phyloP scores from a whole-genome alignment of 2,329 filamentous ascomycete species.

The Aaosphaeria arxii region DNA sequence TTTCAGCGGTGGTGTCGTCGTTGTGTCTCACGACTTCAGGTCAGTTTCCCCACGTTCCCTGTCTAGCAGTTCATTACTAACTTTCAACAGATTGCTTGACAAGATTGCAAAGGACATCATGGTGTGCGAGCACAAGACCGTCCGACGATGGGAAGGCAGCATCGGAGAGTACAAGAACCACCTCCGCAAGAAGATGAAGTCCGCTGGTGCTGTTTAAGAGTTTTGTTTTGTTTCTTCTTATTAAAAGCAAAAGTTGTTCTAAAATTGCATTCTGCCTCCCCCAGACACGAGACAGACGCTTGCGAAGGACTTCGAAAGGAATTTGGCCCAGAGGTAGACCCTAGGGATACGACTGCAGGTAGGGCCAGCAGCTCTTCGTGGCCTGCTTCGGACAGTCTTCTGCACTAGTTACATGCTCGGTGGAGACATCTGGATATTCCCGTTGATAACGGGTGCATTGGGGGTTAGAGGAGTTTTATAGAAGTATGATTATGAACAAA shows the following conservation, averaged over 20 bases:
- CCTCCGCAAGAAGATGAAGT: conserved; percentile 98
- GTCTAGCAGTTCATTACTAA: conserved; percentile 26
- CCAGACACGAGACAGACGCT: too few relatives aligned
- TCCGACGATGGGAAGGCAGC: conserved; percentile 80
- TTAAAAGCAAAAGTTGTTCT: conserved; percentile 13
- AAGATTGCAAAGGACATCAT: conserved; percentile 99
- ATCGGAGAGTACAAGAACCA: conserved; percentile 98
- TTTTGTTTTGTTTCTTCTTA: conserved; percentile 8
- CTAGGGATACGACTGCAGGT: too few relatives aligned
- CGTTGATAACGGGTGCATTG: conserved; percentile 31
- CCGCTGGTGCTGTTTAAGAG: conserved; percentile 73
- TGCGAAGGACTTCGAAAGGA: neutral
- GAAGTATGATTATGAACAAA: conserved; percentile 15
- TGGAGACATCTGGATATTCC: conserved; percentile 31
- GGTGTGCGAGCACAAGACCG: conserved; percentile 97
- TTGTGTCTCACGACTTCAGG: conserved; percentile 99
- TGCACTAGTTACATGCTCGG: conserved; percentile 13
- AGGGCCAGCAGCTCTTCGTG: conserved; percentile 30
- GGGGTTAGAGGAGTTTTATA: conserved; percentile 38
- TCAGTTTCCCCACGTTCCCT: conserved; percentile 49
- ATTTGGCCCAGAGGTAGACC: conserved; percentile 9
- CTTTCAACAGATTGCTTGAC: conserved; percentile 75
- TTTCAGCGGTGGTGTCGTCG: conserved; percentile 93
- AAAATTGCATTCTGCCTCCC: conserved; percentile 15
- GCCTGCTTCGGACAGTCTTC: conserved; percentile 29